These are phyloP conservation scores for Ambrosiella xylebori DNA, from an alignment of 2,329 filamentous ascomycete genomes.

Conservation along the genomic window DNA sequence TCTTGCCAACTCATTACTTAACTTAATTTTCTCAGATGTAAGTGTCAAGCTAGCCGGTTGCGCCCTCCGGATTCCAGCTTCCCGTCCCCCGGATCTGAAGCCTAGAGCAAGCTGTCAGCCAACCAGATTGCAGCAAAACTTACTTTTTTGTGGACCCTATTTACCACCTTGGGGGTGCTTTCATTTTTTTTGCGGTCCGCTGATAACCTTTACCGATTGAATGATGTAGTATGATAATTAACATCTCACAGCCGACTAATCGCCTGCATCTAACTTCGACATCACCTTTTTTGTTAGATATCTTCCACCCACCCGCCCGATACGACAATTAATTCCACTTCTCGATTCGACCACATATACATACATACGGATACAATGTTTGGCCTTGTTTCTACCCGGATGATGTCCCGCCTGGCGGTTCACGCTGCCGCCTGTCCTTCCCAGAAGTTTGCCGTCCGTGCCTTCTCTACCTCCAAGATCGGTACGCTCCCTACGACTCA, in stretches of 20 bases:
- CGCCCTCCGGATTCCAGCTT: not conserved
- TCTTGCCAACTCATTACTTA: not conserved
- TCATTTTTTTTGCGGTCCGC: not conserved
- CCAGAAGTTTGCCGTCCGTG: conserved; percentile 22
- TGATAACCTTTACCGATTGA: not conserved
- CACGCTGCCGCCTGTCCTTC: conserved; percentile 23
- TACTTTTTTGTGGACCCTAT: not conserved
- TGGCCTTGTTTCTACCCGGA: conserved; percentile 41
- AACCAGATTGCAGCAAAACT: not conserved
- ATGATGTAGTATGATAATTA: not conserved
- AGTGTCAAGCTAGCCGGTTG: not conserved
- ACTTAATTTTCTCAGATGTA: not conserved
- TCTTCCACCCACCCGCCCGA: not conserved
- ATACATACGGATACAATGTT: conserved; percentile 29
- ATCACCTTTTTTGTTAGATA: not conserved
- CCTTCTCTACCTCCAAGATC: conserved; percentile 25
- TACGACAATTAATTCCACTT: not conserved
- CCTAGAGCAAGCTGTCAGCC: not conserved
- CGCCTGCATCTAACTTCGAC: not conserved
- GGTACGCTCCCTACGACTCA: conserved; percentile 17
- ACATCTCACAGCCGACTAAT: not conserved
- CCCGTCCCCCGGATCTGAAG: not conserved
- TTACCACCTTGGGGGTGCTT: not conserved
- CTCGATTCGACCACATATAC: not conserved
- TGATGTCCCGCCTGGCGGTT: conserved; percentile 25